Base-by-base conservation (phyloP, 306 rosid genomes). In the Acacia crassicarpa region DNA sequence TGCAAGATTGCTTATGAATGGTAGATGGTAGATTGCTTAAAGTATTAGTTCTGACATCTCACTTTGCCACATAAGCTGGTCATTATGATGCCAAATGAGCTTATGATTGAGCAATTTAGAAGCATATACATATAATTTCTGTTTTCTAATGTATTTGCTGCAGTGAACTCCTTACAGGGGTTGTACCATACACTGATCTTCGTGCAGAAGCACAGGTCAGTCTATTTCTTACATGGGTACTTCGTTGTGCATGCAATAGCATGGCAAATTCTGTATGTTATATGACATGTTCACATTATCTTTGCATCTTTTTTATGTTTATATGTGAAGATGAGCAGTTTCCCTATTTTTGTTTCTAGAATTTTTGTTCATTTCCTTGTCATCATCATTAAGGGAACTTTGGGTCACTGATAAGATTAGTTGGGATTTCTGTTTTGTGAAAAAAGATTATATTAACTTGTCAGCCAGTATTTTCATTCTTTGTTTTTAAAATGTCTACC, bases 141-240 rank as follows among this genome's bases (percentile, higher is more conserved):
- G 23, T 63, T 30, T 14, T 58, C 65, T 58, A n/a, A 38, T 84
- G 41, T 19, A 72, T 69, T 46, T 84, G 76, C 80, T 90, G 92
- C 97, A 94, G 98, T 69, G 99, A 95, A 88, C 94, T 93, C 83
- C 90, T 95, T 63, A 93, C 99, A 44, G 97, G 98, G 77, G 97
- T 95, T 88, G 94, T 95, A 83, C 98, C 99, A 72, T 92, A 95
- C 76, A 95, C 99, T 25, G 98, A 93, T 93, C 98, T 95, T 81
- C 94, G 96, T 72, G 85, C 97, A 46, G 98, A 92, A 89, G 92
- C 94, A 1, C 97, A 95, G 93, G 98, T 94, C 70, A 78, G 90
- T 67, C 78, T 61, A 20, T 79, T 27, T 82, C 65, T 45, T 80
- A 32, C 38, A 38, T n/a, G 79, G 78, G 35, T 56, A 68, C 68